A percentile compares a stretch with the other conserved stretches of the same genome.
These are phyloP conservation scores for Adansonia rubrostipa DNA, from an alignment of 441 rosid genomes.

Conservation along the genomic window DNA sequence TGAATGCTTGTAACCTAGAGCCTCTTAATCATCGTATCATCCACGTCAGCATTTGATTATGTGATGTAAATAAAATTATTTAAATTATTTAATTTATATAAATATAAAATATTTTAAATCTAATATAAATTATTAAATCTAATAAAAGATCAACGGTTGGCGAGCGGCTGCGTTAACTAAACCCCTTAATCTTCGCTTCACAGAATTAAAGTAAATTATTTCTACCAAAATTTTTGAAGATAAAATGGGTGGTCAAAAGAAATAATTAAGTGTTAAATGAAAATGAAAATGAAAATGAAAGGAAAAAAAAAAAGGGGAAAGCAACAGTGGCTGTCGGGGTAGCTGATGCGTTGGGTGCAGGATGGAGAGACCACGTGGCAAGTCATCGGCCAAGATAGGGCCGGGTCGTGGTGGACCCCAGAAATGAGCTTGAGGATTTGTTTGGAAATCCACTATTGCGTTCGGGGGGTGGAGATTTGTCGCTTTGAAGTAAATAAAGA, in stretches of 20 bases:
- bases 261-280: background rate
- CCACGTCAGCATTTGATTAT: background rate
- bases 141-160: conserved; percentile 32
- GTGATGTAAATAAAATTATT: no score
- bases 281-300: no score
- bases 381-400: background rate
- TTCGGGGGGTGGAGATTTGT: no score
- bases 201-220: background rate
- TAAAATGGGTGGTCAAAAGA: conserved; percentile 1
- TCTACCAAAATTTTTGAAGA: background rate
- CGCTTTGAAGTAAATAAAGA: background rate
- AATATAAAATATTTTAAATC: no score
- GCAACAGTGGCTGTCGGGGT: background rate
- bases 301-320: background rate
- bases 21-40: background rate
- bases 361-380: conserved; percentile 18
- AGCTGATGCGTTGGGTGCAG: background rate
- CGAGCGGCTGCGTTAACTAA: conserved; percentile 32
- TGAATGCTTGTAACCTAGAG: background rate
- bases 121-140: no score
- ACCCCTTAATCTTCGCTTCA: background rate
- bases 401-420: background rate
- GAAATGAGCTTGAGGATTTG: background rate
- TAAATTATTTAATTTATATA: no score
- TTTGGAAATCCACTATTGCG: background rate